These are phyloP conservation scores for Anisodus tanguticus DNA, from an alignment of 257 asterid genomes.

Conservation along the genomic window DNA sequence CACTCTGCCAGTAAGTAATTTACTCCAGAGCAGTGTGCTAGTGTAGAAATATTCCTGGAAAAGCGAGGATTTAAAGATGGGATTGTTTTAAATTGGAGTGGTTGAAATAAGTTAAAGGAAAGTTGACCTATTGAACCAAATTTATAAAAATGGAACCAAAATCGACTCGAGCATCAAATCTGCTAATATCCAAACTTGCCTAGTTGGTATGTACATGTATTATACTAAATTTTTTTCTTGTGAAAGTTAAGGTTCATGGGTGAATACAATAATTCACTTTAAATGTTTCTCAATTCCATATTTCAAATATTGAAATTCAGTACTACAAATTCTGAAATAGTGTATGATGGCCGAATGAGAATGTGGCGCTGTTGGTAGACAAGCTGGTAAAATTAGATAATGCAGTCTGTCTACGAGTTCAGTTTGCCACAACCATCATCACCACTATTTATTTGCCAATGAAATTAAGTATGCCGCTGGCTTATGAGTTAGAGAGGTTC, in stretches of 20 bases:
- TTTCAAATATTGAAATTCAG: not conserved
- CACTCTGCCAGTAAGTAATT: not conserved
- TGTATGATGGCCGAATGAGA: not conserved
- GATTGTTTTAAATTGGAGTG: not conserved
- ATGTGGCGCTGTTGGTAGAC: not conserved
- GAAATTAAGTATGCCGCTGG: not conserved
- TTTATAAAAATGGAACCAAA: not conserved
- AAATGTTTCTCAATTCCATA: not conserved
- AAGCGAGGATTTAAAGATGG: not conserved
- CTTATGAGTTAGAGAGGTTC: not conserved
- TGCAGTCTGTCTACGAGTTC: not conserved
- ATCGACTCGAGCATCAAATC: not conserved
- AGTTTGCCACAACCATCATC: not conserved
- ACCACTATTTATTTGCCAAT: not conserved
- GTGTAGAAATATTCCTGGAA: not conserved
- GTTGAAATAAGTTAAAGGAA: not conserved
- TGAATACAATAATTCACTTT: not conserved
- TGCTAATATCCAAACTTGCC: not conserved
- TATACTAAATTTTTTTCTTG: too few relatives aligned
- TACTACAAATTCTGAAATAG: not conserved
- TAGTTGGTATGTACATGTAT: not conserved
- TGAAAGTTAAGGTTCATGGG: not conserved
- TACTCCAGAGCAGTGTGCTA: not conserved
- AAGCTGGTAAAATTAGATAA: not conserved
- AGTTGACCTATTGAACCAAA: not conserved